Evolutionary conservation across 495 filamentous ascomycete genomes (phyloP), one percentile per base, ranked within the genome.

Genomic region (Xylaria bambusicola): DNA sequence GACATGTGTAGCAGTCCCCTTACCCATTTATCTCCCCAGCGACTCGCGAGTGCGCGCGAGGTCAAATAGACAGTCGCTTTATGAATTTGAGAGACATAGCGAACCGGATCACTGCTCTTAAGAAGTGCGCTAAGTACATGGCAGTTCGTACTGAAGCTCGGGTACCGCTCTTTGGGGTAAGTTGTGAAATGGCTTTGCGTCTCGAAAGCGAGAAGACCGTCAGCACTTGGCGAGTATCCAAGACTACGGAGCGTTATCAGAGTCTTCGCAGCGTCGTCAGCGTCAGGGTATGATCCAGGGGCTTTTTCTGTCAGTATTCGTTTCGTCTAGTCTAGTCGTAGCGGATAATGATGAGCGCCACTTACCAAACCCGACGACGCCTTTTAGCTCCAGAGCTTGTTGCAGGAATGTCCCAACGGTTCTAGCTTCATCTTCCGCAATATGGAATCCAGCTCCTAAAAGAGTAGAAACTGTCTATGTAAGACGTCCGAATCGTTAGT

Each of bases 201-300:
- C 54, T 75, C 72, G 49, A 74, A 80, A 3, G 31, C 24, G 1
- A 77, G 13, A 1, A 64, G 18, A 2, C 18, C 29, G 26, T 44
- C 18, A 20, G 49, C 20, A 17, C 18, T 48, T 27, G 24, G 20
- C 8, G 26, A 5, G 8, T 38, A 10, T 1, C 62, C 52, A 15
- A 60, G 62, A 17, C 70, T 35, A 26, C 47, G 56, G 0, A 78
- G 63, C 8, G 62, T 38, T 20, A 67, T 61, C 3, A 77, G 62
- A 4, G 70, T 60, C 48, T 73, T 78, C 0, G 77, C 75, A 12
- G 78, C 81, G 46, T 80, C 77, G 66, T 81, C 78, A 15, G 75
- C 79, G 67, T 82, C 79, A 7, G 75, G 57, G 7, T 71, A 58
- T 9, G 69, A 61, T 6, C 59, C 65, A 18, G 71, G 52, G 13